Base-by-base conservation (phyloP, 169 alveolate species). In the Eimeria nieschulzi region DNA sequence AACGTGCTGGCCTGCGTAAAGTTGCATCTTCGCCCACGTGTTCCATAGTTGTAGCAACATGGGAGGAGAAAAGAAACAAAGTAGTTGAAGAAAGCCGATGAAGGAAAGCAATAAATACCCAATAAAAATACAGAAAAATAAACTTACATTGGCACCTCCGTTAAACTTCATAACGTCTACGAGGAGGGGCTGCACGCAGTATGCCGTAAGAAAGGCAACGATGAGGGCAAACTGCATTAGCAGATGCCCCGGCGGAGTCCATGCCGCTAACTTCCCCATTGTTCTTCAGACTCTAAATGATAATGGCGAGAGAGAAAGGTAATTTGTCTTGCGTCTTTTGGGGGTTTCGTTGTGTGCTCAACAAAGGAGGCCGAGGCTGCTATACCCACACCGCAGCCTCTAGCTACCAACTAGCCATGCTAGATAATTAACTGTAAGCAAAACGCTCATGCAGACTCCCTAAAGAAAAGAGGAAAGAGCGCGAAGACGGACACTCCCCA, bases 1-100 rank as follows among this genome's bases (percentile, higher is more conserved):
- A 94, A 94, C 3, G 96, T 94, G 75, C 95, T 92, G 25, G 96
- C 83, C 93, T 94, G 92, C 46, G 46, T 33, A 33, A 33, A 33
- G 46, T 33, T 3, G 46, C 46, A 33, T 33, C 46, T 33, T 33
- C 46, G 19, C 82, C 0, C 8, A 72, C 7, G 21, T 17, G 56
- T 5, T 39, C 7, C 15, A 46, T 5, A 72, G 5, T 17, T 10
- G 55, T 1, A 39, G 19, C 7, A 72, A 72, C 7, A 72, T 9
- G 56, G 21, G 21, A 71, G 26, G n/a, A 71, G 21, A 72, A 72
- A 7, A 46, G 7, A 46, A 33, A 72, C 56, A 72, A 46, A 72
- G 21, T 7, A 5, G 9, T 17, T 72, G 7, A 72, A 72, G 15
- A 72, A 64, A 3, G 21, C 25, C 25, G 3, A 64, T 0, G 25